A percentile compares a stretch with the other conserved stretches of the same genome.
Evolutionary conservation across 225 moss, liverwort and hornwort genomes (phyloP).

Genomic region (Ulota crispa): DNA sequence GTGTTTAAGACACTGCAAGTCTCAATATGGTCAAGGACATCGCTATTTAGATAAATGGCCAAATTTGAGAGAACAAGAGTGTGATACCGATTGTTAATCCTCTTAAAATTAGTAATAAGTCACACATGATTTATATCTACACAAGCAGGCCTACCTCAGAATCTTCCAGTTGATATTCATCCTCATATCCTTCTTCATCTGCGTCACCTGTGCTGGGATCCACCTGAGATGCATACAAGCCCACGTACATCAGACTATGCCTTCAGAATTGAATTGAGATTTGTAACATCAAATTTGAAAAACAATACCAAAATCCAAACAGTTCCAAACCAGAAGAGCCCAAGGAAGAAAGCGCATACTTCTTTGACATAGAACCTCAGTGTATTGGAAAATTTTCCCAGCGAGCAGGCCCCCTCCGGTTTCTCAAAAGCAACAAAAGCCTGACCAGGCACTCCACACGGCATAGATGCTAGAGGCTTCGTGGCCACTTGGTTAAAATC

Average conservation of each 20-base stretch:
- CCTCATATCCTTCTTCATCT: constrained; percentile 85
- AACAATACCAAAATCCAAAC: constrained; percentile 1
- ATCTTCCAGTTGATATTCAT: constrained; percentile 86
- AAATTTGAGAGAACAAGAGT: neutral
- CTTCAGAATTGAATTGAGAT: neutral
- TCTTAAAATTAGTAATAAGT: neutral
- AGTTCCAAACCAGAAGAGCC: neutral
- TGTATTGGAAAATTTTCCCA: constrained; percentile 74
- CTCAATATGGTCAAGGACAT: neutral
- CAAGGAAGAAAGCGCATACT: constrained; percentile 30
- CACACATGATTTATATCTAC: neutral
- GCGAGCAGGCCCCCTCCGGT: constrained; percentile 59
- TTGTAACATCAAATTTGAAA: neutral
- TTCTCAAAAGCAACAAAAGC: constrained; percentile 82
- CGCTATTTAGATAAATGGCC: neutral
- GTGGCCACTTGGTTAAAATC: constrained; percentile 59
- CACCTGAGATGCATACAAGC: constrained; percentile 53
- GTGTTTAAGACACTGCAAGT: neutral
- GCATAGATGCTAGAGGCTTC: constrained; percentile 67
- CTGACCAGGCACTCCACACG: constrained; percentile 74
- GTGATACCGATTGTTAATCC: neutral
- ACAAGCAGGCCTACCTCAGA: constrained; percentile 57
- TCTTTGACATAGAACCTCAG: constrained; percentile 81
- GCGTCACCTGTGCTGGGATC: constrained; percentile 80
- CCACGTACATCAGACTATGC: neutral